Evolutionary conservation across 495 filamentous ascomycete genomes (phyloP).

Genomic region (Hypoxylon rickii): DNA sequence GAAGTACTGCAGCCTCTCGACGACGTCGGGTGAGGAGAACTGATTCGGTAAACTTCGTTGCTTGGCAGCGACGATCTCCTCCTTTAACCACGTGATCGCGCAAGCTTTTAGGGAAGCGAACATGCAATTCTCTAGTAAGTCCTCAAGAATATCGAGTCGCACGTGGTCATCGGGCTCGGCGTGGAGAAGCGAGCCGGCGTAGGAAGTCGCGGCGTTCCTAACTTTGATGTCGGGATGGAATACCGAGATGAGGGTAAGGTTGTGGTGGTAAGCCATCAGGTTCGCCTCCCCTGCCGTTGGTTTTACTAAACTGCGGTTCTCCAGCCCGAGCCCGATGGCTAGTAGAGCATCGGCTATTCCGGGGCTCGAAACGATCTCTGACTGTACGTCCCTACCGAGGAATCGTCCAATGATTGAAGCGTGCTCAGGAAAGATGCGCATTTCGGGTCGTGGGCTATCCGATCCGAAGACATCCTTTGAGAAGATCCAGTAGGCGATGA

Average conservation of each 20-base stretch:
- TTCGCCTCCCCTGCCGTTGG: slow-evolving; percentile 31
- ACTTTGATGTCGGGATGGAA: slow-evolving; percentile 68
- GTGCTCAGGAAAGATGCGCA: slow-evolving; percentile 69
- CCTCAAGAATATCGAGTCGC: slow-evolving; percentile 75
- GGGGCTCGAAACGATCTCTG: slow-evolving; percentile 39
- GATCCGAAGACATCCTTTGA: slow-evolving; percentile 58
- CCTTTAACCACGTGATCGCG: slow-evolving; percentile 85
- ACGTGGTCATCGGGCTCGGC: slow-evolving; percentile 71
- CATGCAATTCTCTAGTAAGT: slow-evolving; percentile 79
- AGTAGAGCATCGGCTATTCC: slow-evolving; percentile 54
- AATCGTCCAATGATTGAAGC: slow-evolving; percentile 62
- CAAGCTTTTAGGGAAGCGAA: slow-evolving; percentile 77
- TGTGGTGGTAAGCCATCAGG: slow-evolving; percentile 63
- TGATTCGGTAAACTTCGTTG: slow-evolving; percentile 47
- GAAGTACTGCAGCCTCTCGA: slow-evolving; percentile 52
- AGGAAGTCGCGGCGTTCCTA: slow-evolving; percentile 72
- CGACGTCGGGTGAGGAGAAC: slow-evolving; percentile 59
- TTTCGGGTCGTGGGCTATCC: slow-evolving; percentile 45
- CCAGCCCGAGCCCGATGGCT: slow-evolving; percentile 56
- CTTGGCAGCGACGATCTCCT: slow-evolving; percentile 68
- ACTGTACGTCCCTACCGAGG: slow-evolving; percentile 53
- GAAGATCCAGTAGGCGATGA: slow-evolving; percentile 62
- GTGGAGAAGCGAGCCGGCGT: slow-evolving; percentile 75
- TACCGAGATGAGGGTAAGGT: slow-evolving; percentile 66
- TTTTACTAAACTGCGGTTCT: slow-evolving; percentile 42